These are phyloP conservation scores for Psilocybe mexicana DNA, from an alignment of 1,284 basidiomycete genomes.

Conservation along the genomic window DNA sequence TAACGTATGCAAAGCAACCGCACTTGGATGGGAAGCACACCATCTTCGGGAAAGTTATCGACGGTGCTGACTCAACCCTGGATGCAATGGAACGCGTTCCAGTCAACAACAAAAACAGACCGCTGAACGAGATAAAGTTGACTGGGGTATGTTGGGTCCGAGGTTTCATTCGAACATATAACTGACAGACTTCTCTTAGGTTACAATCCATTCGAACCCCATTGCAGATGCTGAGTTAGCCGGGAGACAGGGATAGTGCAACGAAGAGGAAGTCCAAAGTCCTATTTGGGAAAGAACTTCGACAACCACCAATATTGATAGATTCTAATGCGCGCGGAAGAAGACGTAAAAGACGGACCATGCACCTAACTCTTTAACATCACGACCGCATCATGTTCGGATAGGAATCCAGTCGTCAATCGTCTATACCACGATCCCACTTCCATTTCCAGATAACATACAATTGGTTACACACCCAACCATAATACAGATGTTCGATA, in stretches of 20 bases:
- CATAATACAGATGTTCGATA: not conserved
- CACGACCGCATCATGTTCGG: not conserved
- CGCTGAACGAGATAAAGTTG: constrained; percentile 82
- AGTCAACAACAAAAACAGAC: constrained; percentile 89
- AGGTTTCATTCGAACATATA: constrained; percentile 3
- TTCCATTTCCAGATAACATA: not conserved
- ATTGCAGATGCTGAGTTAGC: constrained; percentile 71
- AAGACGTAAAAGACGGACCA: constrained; percentile 11
- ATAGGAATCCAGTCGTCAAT: not conserved
- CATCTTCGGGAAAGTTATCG: constrained; percentile 94
- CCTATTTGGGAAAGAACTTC: constrained; percentile 2
- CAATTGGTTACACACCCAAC: not conserved
- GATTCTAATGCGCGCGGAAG: constrained; percentile 21
- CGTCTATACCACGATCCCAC: not conserved
- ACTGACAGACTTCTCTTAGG: constrained; percentile 41
- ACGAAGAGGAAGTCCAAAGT: not conserved
- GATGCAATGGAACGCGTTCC: constrained; percentile 90
- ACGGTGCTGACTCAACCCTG: constrained; percentile 86
- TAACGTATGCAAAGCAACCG: constrained; percentile 89
- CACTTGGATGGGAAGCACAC: constrained; percentile 95
- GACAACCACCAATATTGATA: constrained; percentile 1
- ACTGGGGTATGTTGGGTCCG: constrained; percentile 55
- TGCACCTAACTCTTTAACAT: not conserved
- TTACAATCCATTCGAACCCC: constrained; percentile 96
- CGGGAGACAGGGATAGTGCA: constrained; percentile 26